Percentiles rank a stretch among this genome's conserved stretches.
These are phyloP conservation scores for Rhodotorula babjevae DNA, from an alignment of 768 basidiomycete genomes.

Conservation along the genomic window DNA sequence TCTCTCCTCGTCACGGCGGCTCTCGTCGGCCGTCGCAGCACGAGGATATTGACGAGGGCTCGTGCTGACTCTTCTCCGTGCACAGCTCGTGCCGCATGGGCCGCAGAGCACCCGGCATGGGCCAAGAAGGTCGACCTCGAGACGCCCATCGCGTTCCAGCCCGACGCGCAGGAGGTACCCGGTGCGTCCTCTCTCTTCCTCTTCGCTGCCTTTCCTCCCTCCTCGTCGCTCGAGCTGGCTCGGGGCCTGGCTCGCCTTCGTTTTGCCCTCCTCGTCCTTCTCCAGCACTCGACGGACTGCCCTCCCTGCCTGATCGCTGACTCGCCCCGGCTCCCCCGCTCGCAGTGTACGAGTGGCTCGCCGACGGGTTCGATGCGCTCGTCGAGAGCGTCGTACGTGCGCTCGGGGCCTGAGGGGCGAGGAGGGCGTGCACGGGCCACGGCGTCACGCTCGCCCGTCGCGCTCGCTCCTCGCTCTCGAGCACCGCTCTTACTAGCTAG, in stretches of 20 bases:
- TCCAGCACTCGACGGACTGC: neutral
- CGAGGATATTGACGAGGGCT: neutral
- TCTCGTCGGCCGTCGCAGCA: neutral
- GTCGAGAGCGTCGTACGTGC: neutral
- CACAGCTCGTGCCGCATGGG: neutral
- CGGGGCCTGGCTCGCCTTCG: too few relatives aligned
- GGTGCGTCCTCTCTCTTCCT: neutral
- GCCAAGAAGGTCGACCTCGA: conserved; percentile 4
- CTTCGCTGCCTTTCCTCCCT: neutral
- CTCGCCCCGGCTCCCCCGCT: neutral
- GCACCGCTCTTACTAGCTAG: too few relatives aligned
- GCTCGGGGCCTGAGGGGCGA: neutral
- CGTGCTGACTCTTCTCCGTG: too few relatives aligned
- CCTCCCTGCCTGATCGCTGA: too few relatives aligned
- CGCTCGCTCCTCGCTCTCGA: too few relatives aligned
- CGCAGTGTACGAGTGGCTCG: neutral
- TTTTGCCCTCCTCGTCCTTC: too few relatives aligned
- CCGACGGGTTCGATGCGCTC: neutral
- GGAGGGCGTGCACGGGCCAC: too few relatives aligned
- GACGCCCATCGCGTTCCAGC: neutral
- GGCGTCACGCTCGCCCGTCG: too few relatives aligned
- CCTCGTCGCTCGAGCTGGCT: too few relatives aligned
- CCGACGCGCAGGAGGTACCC: neutral
- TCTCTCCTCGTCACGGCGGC: too few relatives aligned
- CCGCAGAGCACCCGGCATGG: neutral